Base-by-base conservation (phyloP, 352 stramenopile species). In the Globisporangium iwayamae region DNA sequence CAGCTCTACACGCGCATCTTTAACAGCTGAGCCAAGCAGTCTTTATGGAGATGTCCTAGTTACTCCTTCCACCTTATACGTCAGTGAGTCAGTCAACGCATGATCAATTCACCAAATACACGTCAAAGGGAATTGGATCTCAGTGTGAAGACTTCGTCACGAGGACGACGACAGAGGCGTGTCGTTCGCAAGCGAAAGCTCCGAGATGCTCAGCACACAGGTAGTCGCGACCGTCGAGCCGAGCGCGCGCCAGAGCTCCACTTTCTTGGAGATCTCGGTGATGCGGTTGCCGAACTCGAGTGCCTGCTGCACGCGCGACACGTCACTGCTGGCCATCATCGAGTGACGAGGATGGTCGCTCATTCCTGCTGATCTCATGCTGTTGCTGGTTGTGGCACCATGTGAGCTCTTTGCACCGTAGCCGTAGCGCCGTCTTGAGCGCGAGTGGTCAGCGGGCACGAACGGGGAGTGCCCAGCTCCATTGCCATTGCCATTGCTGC, bases 1-100 rank as follows among this genome's bases (percentile, higher is more conserved):
- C 79, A 91, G 56, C 71, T 95, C n/a, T 95, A 95, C 71, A 95
- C 86, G 64, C 84, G 86, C 34, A 93, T 95, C 48, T 95, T 95
- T 65, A 95, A 93, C 65, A 95, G 86, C 56, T 89, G 25, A 28
- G 25, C 25, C 25, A 67, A 38, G 22, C 13, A 20, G 34, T 10
- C 34, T 38, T 38, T 38, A 54, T n/a, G 9, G 25, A 38, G 20
- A 9, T 36, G 25, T 14, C 10, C 48, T 36, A 22, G 6, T 0
- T 13, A 18, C 46, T 28, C 25, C 25, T 28, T 8, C 20, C 28
- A 32, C 16, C 28, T 53, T 20, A 14, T 28, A n/a, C 10, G 18
- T 32, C 48, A 54, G 3, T 54, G 22, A 34, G 13, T 54, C 10
- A 38, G 25, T 28, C 25, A 28, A 28, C 25, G 9, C 34, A 38